Conservation (phyloP, 2,329 filamentous ascomycete species). For the Moelleriella libera region DNA sequence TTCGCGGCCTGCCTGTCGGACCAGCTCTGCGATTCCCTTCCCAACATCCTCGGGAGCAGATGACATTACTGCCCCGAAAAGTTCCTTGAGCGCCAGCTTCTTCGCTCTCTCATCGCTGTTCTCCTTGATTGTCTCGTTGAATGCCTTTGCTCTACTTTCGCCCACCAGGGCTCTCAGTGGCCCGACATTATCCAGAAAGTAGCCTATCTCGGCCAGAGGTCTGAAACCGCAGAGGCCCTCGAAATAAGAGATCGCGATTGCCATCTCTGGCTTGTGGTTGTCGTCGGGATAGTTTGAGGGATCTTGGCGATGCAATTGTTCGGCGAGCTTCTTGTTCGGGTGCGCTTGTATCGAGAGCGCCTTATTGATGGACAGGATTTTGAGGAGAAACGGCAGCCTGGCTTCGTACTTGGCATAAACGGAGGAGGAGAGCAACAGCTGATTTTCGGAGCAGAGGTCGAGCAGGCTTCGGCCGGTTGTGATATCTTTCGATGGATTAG, state of each 20-base stretch:
- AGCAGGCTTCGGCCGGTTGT: conserved; percentile 72
- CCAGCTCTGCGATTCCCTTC: conserved; percentile 49
- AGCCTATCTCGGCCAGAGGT: conserved; percentile 69
- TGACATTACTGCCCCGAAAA: conserved; percentile 73
- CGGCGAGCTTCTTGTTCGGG: conserved; percentile 83
- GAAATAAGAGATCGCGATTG: conserved; percentile 91
- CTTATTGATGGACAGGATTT: conserved; percentile 91
- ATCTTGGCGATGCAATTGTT: conserved; percentile 72
- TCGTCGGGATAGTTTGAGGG: conserved; percentile 95
- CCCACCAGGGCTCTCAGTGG: conserved; percentile 55
- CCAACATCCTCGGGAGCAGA: conserved; percentile 45
- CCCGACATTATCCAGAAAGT: conserved; percentile 52
- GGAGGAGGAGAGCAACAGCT: conserved; percentile 61
- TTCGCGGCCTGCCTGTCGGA: conserved; percentile 54
- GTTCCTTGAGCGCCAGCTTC: conserved; percentile 62
- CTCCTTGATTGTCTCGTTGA: conserved; percentile 33
- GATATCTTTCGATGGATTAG: conserved; percentile 84
- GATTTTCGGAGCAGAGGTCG: conserved; percentile 77
- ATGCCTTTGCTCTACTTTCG: conserved; percentile 43
- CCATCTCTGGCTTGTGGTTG: conserved; percentile 99
- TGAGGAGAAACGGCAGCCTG: conserved; percentile 93
- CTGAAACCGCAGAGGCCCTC: conserved; percentile 94
- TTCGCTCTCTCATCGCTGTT: conserved; percentile 38
- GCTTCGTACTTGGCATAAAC: conserved; percentile 62
- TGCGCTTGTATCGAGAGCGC: conserved; percentile 95